Conservation (phyloP, 352 stramenopile genomes). For the Phytophthora cactorum region DNA sequence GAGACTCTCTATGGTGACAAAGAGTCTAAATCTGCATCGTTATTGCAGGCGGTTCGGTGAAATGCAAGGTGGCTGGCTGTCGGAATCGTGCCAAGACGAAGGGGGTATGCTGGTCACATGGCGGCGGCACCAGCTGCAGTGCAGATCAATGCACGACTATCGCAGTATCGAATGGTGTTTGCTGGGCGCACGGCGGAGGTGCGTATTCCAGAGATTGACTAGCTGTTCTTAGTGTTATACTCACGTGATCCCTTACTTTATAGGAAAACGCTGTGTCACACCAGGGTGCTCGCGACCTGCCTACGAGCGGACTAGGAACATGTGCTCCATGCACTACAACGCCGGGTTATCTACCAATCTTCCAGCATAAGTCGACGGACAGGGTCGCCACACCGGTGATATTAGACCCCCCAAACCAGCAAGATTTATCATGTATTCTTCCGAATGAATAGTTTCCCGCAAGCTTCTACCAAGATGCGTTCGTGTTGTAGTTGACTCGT, state of each 20-base stretch:
- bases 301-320: constrained; percentile 70
- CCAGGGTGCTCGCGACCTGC: constrained; percentile 45
- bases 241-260: neutral
- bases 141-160: constrained; percentile 47
- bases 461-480: constrained; percentile 17
- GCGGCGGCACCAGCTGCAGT: constrained; percentile 53
- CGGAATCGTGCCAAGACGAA: constrained; percentile 64
- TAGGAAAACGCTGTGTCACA: constrained; percentile 56
- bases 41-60: constrained; percentile 41
- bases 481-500: constrained; percentile 1
- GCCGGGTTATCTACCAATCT: constrained; percentile 5
- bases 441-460: constrained; percentile 10
- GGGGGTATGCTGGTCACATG: constrained; percentile 67
- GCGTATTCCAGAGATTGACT: neutral
- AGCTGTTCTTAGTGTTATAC: neutral
- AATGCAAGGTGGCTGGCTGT: constrained; percentile 59
- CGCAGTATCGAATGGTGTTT: constrained; percentile 61
- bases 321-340: constrained; percentile 57
- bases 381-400: neutral
- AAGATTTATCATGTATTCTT: constrained; percentile 18
- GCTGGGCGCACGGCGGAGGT: constrained; percentile 84
- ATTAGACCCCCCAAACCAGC: neutral
- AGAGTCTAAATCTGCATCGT: neutral
- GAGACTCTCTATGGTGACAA: neutral
- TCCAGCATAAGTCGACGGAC: constrained; percentile 7